phyloP scores from a whole-genome alignment of 106 monocot species.

The Ottelia alismoides region DNA sequence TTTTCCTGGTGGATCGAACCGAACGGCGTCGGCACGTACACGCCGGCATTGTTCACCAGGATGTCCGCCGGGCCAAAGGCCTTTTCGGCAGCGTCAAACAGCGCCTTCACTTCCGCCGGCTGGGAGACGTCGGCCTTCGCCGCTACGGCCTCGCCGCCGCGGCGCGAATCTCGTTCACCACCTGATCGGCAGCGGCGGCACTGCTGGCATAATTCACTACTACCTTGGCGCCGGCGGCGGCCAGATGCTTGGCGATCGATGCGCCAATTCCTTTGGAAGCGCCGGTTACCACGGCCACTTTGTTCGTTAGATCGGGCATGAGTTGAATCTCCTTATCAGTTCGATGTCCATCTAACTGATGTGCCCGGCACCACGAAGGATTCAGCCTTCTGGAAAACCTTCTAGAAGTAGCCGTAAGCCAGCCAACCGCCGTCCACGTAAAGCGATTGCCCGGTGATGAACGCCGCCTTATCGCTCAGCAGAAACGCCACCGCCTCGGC shows the following conservation, averaged over 20 bases:
- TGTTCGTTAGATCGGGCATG: slow-evolving; percentile 2
- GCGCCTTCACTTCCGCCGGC: background rate
- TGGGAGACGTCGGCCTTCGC: background rate
- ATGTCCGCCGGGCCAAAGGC: background rate
- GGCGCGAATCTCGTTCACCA: background rate
- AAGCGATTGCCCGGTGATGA: no score
- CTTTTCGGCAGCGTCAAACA: background rate
- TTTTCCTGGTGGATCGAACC: background rate
- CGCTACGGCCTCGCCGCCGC: background rate
- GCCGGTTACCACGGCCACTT: slow-evolving; percentile 8
- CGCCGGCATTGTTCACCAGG: background rate
- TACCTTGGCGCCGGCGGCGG: slow-evolving; percentile 6
- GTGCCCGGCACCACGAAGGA: no score
- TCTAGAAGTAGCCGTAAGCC: no score
- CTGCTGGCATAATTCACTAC: background rate
- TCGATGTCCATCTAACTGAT: no score
- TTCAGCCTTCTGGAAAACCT: no score
- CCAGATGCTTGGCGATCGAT: slow-evolving; percentile 4
- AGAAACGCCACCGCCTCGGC: no score
- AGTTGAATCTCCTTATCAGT: no score
- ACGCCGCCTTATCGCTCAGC: no score
- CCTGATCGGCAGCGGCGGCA: background rate
- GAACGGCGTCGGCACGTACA: background rate
- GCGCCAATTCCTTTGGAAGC: slow-evolving; percentile 3
- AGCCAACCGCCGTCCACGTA: no score